Evolutionary conservation across 352 stramenopile species (phyloP), one percentile per base, ranked within the genome.

Genomic region (Peronospora tabacina): DNA sequence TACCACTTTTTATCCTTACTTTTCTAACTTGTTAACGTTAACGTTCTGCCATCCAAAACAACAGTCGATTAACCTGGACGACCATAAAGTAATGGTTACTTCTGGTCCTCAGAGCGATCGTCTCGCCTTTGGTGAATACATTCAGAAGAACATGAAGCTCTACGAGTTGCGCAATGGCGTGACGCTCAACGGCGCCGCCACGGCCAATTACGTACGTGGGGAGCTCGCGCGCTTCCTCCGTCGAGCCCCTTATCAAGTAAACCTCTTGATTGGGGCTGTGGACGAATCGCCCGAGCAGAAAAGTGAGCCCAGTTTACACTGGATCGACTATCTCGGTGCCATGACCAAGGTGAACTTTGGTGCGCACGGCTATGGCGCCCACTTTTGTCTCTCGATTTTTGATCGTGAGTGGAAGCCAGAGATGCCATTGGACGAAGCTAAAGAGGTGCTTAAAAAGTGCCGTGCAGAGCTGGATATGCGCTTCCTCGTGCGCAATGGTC

Each of bases 141-240:
- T 94, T 24, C 82, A 93, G 61, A 94, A 94, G 72, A 94, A 94
- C 70, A 85, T 93, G 72, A 94, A 94, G 74, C 75, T 94, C 5
- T 93, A 94, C 55, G 81, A 94, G 56, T 65, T 94, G 60, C 82
- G 79, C 58, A 91, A 92, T 55, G 84, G 81, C 43, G 82, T 94
- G 52, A 76, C 75, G 61, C 76, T 94, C 33, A 79, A 87, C 55
- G 82, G 82, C 3, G 61, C 78, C 3, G 78, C 82, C 32, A 87
- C 84, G 0, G 84, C 84, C 50, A 93, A 90, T 64, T 94, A 82
- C 50, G 75, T 94, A 57, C 84, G 84, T 22, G 66, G 66, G 7
- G 82, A 94, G 47, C 65, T 94, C 19, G 84, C 84, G 38, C 72
- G 71, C 26, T 87, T 87, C 55, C 54, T 94, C 49, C 83, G 83